A percentile compares a stretch with the other conserved stretches of the same genome.
phyloP scores from a whole-genome alignment of 176 grass and related monocot genomes.

The barley (Hordeum vulgare) region DNA sequence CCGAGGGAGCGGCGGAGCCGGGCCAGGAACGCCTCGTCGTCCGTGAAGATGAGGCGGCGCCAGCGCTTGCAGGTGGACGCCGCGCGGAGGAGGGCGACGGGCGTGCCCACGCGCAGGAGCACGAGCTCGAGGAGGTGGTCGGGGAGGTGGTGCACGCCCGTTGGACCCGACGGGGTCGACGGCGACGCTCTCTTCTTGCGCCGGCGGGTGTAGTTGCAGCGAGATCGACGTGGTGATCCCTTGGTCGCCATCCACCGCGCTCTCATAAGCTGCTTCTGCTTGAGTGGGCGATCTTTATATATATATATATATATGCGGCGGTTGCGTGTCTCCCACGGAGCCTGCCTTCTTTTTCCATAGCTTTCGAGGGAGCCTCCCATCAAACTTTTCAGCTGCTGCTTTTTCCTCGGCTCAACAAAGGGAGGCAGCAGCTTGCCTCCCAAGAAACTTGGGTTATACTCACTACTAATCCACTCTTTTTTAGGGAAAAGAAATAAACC shows the following conservation, averaged over 20 bases:
- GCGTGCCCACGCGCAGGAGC: neutral
- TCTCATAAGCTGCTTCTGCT: no score
- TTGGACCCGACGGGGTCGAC: neutral
- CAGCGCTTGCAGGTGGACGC: neutral
- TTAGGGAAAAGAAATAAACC: no score
- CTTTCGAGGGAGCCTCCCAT: no score
- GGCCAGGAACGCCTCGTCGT: neutral
- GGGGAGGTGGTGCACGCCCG: neutral
- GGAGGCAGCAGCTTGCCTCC: no score
- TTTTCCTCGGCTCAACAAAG: no score
- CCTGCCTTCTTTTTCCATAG: no score
- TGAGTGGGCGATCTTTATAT: no score
- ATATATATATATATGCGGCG: no score
- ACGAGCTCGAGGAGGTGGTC: constrained; percentile 3
- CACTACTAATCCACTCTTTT: no score
- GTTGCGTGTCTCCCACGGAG: no score
- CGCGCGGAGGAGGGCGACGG: neutral
- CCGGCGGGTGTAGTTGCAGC: neutral
- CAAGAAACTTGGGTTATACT: no score
- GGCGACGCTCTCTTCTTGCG: neutral
- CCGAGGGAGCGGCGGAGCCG: neutral
- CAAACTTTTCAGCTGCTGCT: no score
- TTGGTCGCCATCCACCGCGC: neutral
- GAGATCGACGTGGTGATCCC: neutral
- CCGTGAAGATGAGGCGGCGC: neutral